Evolutionary conservation across 2,329 filamentous ascomycete species (phyloP), one percentile per base, ranked within the genome.

Genomic region (Stachybotrys chartarum): DNA sequence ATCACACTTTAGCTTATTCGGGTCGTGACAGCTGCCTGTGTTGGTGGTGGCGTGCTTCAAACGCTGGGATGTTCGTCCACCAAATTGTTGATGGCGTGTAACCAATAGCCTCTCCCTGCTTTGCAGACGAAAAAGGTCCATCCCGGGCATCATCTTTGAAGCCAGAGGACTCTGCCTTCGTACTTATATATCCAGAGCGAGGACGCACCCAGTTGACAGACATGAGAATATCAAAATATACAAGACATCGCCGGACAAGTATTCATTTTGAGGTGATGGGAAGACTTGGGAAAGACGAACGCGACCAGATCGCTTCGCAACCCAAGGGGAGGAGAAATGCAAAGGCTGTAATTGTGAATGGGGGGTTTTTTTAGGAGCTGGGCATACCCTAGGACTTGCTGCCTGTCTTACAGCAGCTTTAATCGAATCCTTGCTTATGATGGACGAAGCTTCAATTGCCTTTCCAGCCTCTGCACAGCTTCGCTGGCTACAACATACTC

Each of bases 401-500:
- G 47, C 39, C 54, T 42, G 55, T 54, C 46, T 57, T 50, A 52
- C 51, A 54, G 54, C 54, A 56, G 50, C 52, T 55, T 61, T 56
- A 51, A 52, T 52, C 55, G 55, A 53, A 56, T 53, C 52, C 54
- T 60, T 56, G 54, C 59, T 50, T 54, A 53, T 56, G 55, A 55
- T 55, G 54, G 52, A 55, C 54, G 49, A 56, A 51, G 53, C 54
- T 52, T 54, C 58, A 54, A 60, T 60, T 47, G 54, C 55, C 55
- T 56, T 58, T 57, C 32, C 14, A 32, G 31, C 50, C 18, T 32
- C 50, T 52, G n/a, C 30, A 44, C 32, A 24, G 35, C 45, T 24
- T 51, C 30, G 67, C 61, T 63, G 65, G 69, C 71, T 71, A 71
- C 68, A 68, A 59, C 56, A 67, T 68, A 58, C 61, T 66, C 64